A percentile compares a stretch with the other conserved stretches of the same genome.
Evolutionary conservation across 495 filamentous ascomycete genomes (phyloP).

Genomic region (Penicillium samsonianum): DNA sequence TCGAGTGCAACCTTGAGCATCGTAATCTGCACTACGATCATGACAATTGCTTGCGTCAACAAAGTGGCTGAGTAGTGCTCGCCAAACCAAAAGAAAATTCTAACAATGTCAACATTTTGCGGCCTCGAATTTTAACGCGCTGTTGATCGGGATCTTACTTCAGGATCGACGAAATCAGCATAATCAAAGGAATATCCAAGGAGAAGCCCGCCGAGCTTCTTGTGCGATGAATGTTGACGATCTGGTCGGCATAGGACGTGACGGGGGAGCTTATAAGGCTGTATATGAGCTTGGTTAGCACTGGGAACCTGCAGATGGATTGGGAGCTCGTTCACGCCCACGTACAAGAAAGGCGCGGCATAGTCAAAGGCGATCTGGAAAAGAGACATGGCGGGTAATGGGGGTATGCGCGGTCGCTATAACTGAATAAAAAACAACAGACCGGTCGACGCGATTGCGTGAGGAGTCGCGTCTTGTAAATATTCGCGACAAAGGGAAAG

Average conservation of each 20-base stretch:
- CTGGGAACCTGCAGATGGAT: not conserved
- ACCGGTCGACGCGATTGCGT: too few species aligned
- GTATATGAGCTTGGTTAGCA: slow-evolving; percentile 14
- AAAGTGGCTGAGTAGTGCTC: slow-evolving; percentile 78
- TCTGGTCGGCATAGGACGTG: slow-evolving; percentile 89
- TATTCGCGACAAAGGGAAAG: not conserved
- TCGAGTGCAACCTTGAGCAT: slow-evolving; percentile 89
- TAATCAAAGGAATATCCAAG: slow-evolving; percentile 90
- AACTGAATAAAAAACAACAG: not conserved
- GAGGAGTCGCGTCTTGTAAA: not conserved
- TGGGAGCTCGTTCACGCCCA: not conserved
- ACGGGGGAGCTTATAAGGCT: slow-evolving; percentile 78
- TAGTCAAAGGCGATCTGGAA: slow-evolving; percentile 45
- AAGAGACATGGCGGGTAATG: slow-evolving; percentile 39
- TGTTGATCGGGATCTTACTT: slow-evolving; percentile 57
- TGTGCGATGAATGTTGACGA: slow-evolving; percentile 77
- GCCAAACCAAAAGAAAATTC: slow-evolving; percentile 93
- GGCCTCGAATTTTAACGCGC: not conserved
- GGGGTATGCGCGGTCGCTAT: slow-evolving; percentile 7
- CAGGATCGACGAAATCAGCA: slow-evolving; percentile 90
- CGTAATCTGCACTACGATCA: slow-evolving; percentile 78
- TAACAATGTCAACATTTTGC: slow-evolving; percentile 30
- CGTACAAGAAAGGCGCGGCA: slow-evolving; percentile 50
- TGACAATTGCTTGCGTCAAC: slow-evolving; percentile 81
- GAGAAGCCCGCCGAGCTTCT: slow-evolving; percentile 88